Evolutionary conservation across 345 rosid species (phyloP), one percentile per base, ranked within the genome.

Genomic region (Linum trigynum): DNA sequence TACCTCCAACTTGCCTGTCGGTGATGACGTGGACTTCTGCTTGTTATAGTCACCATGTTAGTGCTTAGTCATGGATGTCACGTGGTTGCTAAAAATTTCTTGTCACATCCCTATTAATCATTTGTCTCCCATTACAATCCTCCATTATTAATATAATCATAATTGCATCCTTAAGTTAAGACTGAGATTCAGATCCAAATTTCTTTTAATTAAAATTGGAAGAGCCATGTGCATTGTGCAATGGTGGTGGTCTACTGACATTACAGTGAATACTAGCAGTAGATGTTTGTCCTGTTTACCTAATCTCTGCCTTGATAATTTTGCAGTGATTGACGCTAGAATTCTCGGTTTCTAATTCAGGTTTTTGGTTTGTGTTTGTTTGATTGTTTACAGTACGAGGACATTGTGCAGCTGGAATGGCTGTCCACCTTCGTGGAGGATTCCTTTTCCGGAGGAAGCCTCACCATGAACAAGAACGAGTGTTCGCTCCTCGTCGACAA

Each of bases 341-440:
- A 7, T 11, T 55, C 11, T 53, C 2, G 11, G 39, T 39, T 17
- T 55, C 39, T 68, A 62, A 56, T 62, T 72, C 14, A 3, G 16
- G 38, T 5, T 11, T 60, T 38, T 39, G 23, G 39, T 64, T 32
- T 16, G 37, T 17, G 16, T 10, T 48, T 77, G 76, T 23, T 23
- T 23, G 32, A 23, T 23, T 23, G 32, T 23, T 23, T 23, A 23
- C 90, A 95, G 99, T 91, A 85, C 64, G 99, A 89, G 59, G 96
- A 95, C 72, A 95, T 91, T 79, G 91, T 84, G 39, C 95, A 91
- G 63, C 76, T 95, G 71, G 97, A 94, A 40, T 85, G 86, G 88
- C 79, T 90, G 48, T 74, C 95, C 9, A 84, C 70, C 58, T 85
- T 91, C 39, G 89, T 81, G 15, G 92, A 91, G 69, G 97, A 88